Evolutionary conservation across 768 basidiomycete genomes (phyloP).

Genomic region (Psilocybe tampanensis): DNA sequence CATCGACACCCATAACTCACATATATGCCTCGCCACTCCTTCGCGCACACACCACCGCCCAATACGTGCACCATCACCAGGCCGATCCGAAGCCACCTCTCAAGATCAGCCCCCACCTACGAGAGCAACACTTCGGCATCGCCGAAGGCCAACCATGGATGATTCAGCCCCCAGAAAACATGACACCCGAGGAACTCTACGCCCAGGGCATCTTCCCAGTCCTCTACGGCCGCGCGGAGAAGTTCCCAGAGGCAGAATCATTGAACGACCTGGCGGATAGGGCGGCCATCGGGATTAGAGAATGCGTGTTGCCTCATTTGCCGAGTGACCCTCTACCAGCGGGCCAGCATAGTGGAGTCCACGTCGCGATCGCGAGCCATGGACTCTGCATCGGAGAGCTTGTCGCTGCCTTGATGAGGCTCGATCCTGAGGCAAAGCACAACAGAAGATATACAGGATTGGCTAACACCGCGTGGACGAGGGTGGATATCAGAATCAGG

Average conservation of each 20-base stretch:
- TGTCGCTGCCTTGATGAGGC: constrained; percentile 51
- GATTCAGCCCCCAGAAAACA: constrained; percentile 26
- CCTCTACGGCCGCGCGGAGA: constrained; percentile 44
- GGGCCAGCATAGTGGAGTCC: constrained; percentile 37
- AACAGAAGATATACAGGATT: constrained; percentile 48
- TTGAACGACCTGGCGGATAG: constrained; percentile 61
- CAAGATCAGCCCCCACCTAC: constrained; percentile 52
- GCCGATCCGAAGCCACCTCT: constrained; percentile 56
- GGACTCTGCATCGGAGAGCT: constrained; percentile 71
- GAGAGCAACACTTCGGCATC: constrained; percentile 73
- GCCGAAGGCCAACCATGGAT: constrained; percentile 69
- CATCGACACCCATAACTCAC: constrained; percentile 47
- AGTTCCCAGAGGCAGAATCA: constrained; percentile 71
- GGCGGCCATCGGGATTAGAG: constrained; percentile 50
- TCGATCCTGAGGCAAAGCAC: constrained; percentile 47
- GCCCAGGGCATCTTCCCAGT: constrained; percentile 57
- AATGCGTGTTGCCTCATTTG: constrained; percentile 63
- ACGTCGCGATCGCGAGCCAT: constrained; percentile 75
- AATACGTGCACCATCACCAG: constrained; percentile 54
- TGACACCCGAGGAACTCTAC: constrained; percentile 46
- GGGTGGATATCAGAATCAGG: constrained; percentile 49
- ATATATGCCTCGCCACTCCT: constrained; percentile 72
- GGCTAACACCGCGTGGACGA: constrained; percentile 76
- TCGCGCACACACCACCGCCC: constrained; percentile 64
- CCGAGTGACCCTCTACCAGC: constrained; percentile 27